phyloP scores from a whole-genome alignment of 2,329 filamentous ascomycete species.

The Sordariomycetes sp. region DNA sequence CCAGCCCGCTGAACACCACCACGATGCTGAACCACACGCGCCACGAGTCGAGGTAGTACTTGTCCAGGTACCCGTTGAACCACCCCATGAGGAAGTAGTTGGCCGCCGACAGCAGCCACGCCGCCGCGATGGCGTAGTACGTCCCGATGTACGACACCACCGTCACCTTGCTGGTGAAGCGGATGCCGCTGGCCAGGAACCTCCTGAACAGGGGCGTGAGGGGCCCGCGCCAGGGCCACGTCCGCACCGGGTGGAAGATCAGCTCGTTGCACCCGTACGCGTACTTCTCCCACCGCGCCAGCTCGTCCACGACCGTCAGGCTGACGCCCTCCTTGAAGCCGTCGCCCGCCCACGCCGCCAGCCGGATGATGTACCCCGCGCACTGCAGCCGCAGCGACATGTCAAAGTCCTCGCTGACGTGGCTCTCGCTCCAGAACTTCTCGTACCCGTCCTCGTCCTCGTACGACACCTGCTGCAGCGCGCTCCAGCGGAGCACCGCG shows the following conservation, averaged over 20 bases:
- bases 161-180: conserved; percentile 65
- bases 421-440: conserved; percentile 73
- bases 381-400: conserved; percentile 70
- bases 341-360: conserved; percentile 63
- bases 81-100: conserved; percentile 72
- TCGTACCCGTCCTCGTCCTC: conserved; percentile 60
- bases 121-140: conserved; percentile 68
- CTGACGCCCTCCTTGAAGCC: conserved; percentile 79
- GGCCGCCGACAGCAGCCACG: conserved; percentile 61
- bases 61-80: conserved; percentile 67
- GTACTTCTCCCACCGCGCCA: conserved; percentile 80
- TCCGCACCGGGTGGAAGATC: conserved; percentile 64
- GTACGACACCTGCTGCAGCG: conserved; percentile 64
- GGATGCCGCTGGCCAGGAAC: conserved; percentile 65
- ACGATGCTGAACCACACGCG: conserved; percentile 73
- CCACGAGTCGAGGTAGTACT: conserved; percentile 73
- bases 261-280: conserved; percentile 78
- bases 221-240: conserved; percentile 63
- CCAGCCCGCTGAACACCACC: conserved; percentile 66
- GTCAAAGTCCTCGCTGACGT: conserved; percentile 74
- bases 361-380: conserved; percentile 60
- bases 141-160: conserved; percentile 66
- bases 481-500: conserved; percentile 64
- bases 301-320: conserved; percentile 73
- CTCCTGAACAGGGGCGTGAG: conserved; percentile 69